Evolutionary conservation across 2,329 filamentous ascomycete species (phyloP), one percentile per base, ranked within the genome.

Genomic region (Phialemoniopsis sp.): DNA sequence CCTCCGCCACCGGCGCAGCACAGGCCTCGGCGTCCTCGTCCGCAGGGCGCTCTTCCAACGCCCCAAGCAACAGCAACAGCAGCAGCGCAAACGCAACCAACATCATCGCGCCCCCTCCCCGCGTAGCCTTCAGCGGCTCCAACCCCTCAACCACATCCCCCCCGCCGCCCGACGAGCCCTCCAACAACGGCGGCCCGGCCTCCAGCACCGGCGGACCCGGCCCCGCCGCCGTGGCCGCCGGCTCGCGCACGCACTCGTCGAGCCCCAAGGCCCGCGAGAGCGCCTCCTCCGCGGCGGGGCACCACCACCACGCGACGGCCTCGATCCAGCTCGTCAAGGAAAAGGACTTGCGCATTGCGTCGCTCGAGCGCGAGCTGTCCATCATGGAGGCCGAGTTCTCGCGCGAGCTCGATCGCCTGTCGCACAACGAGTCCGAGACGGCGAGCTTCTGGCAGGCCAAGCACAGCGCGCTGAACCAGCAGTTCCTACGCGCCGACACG

Each of bases 401-500:
- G 38, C 65, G 64, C 29, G 67, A 78, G 51, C 64, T 80, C 14
- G 72, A 76, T 52, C 64, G 63, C 47, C 64, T 79, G 14, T 70
- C 66, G 50, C 63, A 68, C 53, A 66, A 68, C 53, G 76, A 80
- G 60, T 70, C 66, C 57, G 74, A 79, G 55, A 71, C 68, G 36
- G 65, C 74, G 4, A 66, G 66, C 13, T 78, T 74, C 53, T 81
- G 78, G 75, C 76, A 80, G 57, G 56, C 66, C 33, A 78, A 76
- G 50, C 70, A 78, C 57, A 68, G 67, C 41, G 57, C 55, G 26
- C 56, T 79, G 33, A 69, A 78, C 54, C 69, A 73, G 57, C 71
- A 72, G 49, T 72, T 70, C 44, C 55, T 73, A 32, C 64, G 70
- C 17, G 66, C 66, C 5, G 76, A 80, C 48, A 69, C 72, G 13